phyloP scores from a whole-genome alignment of 2,329 filamentous ascomycete genomes.

The Aureobasidium sp. region DNA sequence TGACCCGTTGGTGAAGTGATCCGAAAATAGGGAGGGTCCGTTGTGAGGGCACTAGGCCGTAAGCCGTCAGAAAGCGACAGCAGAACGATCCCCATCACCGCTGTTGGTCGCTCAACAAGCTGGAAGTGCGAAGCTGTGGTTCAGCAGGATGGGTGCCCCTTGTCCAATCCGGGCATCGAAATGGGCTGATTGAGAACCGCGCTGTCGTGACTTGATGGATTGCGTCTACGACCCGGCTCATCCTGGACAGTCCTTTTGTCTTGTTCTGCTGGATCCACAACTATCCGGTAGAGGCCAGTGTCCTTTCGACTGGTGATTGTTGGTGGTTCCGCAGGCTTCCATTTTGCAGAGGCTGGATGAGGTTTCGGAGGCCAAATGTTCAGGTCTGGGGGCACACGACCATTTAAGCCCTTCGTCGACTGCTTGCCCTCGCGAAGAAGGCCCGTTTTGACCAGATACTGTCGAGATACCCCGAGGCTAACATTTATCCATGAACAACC shows the following conservation, averaged over 20 bases:
- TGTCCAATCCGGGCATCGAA: background rate
- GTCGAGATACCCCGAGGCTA: conserved; percentile 13
- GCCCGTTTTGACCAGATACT: conserved; percentile 10
- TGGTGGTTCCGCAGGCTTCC: background rate
- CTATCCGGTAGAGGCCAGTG: background rate
- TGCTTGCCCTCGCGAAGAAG: conserved; percentile 9
- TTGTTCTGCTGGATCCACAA: conserved; percentile 1
- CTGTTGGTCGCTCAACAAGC: conserved; percentile 4
- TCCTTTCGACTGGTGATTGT: background rate
- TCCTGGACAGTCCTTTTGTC: background rate
- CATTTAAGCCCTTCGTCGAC: conserved; percentile 10
- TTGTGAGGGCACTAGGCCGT: background rate
- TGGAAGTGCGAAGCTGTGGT: background rate
- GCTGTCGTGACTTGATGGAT: background rate
- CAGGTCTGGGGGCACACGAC: conserved; percentile 7
- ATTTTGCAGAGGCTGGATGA: background rate
- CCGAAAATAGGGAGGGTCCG: conserved; percentile 2
- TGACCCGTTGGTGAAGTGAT: conserved; percentile 2
- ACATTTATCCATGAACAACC: conserved; percentile 4
- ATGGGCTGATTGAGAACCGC: conserved; percentile 2
- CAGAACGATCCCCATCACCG: background rate
- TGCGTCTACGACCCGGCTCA: background rate
- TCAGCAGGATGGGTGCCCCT: background rate
- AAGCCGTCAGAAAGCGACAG: background rate
- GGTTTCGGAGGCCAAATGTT: background rate